These are phyloP conservation scores for Saturnispora silvae DNA, from an alignment of 805 yeast species.

Conservation along the genomic window DNA sequence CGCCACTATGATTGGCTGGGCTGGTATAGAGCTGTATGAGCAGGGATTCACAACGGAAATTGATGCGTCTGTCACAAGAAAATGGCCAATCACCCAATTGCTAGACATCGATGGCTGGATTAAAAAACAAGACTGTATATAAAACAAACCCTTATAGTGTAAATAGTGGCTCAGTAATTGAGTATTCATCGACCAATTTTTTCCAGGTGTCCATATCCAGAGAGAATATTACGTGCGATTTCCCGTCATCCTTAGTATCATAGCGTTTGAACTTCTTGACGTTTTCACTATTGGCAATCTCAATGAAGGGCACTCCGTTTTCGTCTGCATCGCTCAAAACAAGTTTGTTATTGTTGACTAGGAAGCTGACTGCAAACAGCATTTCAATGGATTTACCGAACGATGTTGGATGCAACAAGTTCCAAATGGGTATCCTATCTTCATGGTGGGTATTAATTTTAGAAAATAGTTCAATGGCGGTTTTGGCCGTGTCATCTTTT, in stretches of 20 bases:
- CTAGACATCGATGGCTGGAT: slow-evolving; percentile 43
- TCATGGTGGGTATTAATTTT: slow-evolving; percentile 18
- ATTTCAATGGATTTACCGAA: slow-evolving; percentile 77
- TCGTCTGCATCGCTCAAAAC: slow-evolving; percentile 41
- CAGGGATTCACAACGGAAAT: slow-evolving; percentile 39
- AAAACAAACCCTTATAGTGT: not conserved
- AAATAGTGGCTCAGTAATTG: slow-evolving; percentile 43
- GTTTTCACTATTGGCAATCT: slow-evolving; percentile 17
- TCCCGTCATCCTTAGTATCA: slow-evolving; percentile 18
- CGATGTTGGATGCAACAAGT: slow-evolving; percentile 62
- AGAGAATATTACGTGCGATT: slow-evolving; percentile 62
- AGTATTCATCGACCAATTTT: slow-evolving; percentile 39
- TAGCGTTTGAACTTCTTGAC: slow-evolving; percentile 17
- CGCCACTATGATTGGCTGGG: slow-evolving; percentile 96
- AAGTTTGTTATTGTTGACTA: slow-evolving; percentile 63
- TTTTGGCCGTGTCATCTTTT: slow-evolving; percentile 46
- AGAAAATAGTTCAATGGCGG: slow-evolving; percentile 44
- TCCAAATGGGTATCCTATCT: slow-evolving; percentile 44
- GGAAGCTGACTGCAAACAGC: slow-evolving; percentile 70
- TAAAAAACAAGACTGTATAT: slow-evolving; percentile 1
- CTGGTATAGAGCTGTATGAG: slow-evolving; percentile 84
- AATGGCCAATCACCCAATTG: slow-evolving; percentile 68
- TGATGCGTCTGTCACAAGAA: slow-evolving; percentile 53
- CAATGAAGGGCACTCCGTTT: slow-evolving; percentile 26
- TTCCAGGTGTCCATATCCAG: slow-evolving; percentile 62